These are phyloP conservation scores for Penicillium tannophilum DNA, from an alignment of 495 filamentous ascomycete species.

Conservation along the genomic window DNA sequence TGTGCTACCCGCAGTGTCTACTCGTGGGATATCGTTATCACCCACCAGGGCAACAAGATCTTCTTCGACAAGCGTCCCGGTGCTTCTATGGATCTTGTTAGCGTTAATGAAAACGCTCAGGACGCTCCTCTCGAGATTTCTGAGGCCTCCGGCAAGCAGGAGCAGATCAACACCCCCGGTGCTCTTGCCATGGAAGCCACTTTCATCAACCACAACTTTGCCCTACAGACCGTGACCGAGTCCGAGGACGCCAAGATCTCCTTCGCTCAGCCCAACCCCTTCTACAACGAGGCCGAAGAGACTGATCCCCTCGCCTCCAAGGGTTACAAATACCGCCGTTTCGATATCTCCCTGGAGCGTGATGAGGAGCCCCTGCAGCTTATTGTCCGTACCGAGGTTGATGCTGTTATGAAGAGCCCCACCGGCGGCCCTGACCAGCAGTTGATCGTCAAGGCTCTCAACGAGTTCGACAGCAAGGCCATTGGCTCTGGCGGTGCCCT, in stretches of 20 bases:
- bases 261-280: conserved; percentile 89
- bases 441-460: conserved; percentile 90
- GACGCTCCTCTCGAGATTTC: conserved; percentile 89
- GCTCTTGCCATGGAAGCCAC: conserved; percentile 95
- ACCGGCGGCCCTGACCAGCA: conserved; percentile 86
- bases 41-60: conserved; percentile 88
- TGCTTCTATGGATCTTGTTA: conserved; percentile 91
- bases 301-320: conserved; percentile 91
- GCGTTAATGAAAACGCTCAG: conserved; percentile 98
- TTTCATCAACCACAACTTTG: conserved; percentile 99
- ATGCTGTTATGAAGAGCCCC: conserved; percentile 92
- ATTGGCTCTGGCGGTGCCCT: conserved; percentile 91
- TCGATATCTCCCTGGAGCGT: conserved; percentile 90
- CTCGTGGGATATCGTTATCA: conserved; percentile 95
- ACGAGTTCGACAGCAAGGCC: conserved; percentile 98
- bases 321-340: conserved; percentile 96
- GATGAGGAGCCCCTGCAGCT: conserved; percentile 89
- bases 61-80: conserved; percentile 98
- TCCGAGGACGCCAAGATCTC: conserved; percentile 72
- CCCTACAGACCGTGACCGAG: conserved; percentile 89
- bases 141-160: conserved; percentile 80
- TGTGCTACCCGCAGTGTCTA: conserved; percentile 93
- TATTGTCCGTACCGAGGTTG: conserved; percentile 93
- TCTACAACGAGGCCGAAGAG: conserved; percentile 93
- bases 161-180: conserved; percentile 85